These are phyloP conservation scores for Hyaloperonospora brassicae DNA, from an alignment of 352 stramenopile species.

Conservation along the genomic window DNA sequence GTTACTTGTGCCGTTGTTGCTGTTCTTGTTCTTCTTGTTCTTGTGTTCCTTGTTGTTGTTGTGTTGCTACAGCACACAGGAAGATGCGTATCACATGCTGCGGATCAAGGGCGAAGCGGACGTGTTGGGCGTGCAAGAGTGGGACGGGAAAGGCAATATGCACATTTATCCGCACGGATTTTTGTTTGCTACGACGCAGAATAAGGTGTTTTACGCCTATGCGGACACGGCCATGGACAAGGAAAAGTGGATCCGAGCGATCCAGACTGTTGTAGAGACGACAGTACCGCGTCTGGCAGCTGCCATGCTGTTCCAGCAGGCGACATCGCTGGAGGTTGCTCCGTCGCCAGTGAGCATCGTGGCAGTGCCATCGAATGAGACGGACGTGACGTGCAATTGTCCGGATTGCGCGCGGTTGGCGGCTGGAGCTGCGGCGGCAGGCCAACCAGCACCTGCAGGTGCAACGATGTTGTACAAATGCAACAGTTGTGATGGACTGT, in stretches of 20 bases:
- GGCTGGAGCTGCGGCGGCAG: constrained; percentile 22
- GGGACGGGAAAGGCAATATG: constrained; percentile 89
- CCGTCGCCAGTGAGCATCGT: constrained; percentile 48
- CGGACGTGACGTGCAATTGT: constrained; percentile 61
- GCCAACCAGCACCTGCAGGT: constrained; percentile 17
- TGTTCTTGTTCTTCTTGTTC: too few relatives aligned
- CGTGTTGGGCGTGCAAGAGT: constrained; percentile 85
- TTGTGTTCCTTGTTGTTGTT: too few relatives aligned
- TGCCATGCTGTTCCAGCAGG: constrained; percentile 43
- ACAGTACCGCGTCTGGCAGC: constrained; percentile 54
- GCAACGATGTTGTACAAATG: constrained; percentile 72
- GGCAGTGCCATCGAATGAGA: constrained; percentile 39
- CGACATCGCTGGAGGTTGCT: constrained; percentile 29
- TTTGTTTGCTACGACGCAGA: constrained; percentile 81
- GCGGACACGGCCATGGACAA: constrained; percentile 85
- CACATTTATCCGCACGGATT: constrained; percentile 88
- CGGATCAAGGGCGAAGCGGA: constrained; percentile 81
- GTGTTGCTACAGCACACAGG: constrained; percentile 51
- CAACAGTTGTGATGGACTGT: constrained; percentile 70
- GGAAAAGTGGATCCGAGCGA: constrained; percentile 85
- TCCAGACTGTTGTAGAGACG: constrained; percentile 79
- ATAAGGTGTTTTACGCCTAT: constrained; percentile 87
- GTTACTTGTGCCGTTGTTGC: too few relatives aligned
- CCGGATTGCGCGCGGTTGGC: constrained; percentile 42
- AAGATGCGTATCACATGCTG: constrained; percentile 87